Conservation (phyloP, 345 rosid genomes). For the Camelina sativa region DNA sequence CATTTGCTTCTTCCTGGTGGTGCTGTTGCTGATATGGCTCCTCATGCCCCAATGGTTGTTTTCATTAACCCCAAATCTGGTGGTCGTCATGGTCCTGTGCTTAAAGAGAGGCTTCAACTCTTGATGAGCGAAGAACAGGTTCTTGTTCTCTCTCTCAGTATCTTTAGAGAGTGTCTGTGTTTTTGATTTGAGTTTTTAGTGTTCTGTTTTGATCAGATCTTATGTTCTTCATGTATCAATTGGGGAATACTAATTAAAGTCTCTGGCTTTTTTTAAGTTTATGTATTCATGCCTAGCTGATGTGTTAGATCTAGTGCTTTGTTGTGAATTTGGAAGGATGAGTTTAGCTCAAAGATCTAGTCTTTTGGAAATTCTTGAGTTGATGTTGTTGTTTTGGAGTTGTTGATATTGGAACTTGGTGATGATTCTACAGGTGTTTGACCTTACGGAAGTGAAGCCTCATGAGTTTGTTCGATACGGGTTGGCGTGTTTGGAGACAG, state of each 20-base stretch:
- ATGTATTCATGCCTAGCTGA: slow-evolving; percentile 18
- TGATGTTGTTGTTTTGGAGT: slow-evolving; percentile 4
- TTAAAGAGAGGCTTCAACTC: slow-evolving; percentile 74
- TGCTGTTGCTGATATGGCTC: slow-evolving; percentile 49
- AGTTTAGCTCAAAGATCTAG: slow-evolving; percentile 19
- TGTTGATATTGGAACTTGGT: background rate
- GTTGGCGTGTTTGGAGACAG: slow-evolving; percentile 72
- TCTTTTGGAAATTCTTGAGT: slow-evolving; percentile 10
- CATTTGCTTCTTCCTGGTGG: slow-evolving; percentile 46
- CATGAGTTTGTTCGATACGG: slow-evolving; percentile 78
- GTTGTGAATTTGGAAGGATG: slow-evolving; percentile 4
- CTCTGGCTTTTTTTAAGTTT: background rate
- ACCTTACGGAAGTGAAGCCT: slow-evolving; percentile 80
- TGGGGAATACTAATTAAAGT: background rate
- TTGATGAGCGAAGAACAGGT: slow-evolving; percentile 92
- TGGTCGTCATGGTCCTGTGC: slow-evolving; percentile 84
- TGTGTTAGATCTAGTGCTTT: slow-evolving; percentile 28
- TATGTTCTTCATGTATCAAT: background rate
- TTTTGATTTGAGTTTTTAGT: slow-evolving; percentile 20
- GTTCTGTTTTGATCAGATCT: slow-evolving; percentile 15
- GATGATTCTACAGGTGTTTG: slow-evolving; percentile 69
- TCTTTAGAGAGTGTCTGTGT: slow-evolving; percentile 10
- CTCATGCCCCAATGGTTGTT: slow-evolving; percentile 78
- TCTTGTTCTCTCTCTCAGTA: background rate
- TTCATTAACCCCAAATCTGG: slow-evolving; percentile 87